These are phyloP conservation scores for Microsporum audouinii DNA, from an alignment of 2,329 filamentous ascomycete species.

Conservation along the genomic window DNA sequence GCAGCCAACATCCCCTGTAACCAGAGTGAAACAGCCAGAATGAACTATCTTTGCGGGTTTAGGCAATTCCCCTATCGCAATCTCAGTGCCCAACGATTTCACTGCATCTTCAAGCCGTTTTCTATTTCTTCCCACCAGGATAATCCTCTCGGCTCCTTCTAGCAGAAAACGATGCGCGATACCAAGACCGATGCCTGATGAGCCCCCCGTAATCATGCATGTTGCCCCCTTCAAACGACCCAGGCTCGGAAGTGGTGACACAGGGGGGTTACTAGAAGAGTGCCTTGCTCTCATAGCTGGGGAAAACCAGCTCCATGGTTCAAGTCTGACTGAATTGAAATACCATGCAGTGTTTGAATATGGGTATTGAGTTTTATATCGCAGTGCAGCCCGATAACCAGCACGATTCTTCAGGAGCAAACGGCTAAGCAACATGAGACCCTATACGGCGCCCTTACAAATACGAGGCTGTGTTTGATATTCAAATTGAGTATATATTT, in stretches of 20 bases:
- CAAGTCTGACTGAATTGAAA: background rate
- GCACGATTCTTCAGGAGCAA: background rate
- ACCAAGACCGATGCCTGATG: constrained; percentile 57
- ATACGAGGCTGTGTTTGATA: no score
- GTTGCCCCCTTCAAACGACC: constrained; percentile 25
- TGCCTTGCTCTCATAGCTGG: background rate
- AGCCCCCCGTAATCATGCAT: constrained; percentile 56
- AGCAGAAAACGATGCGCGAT: constrained; percentile 56
- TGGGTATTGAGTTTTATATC: background rate
- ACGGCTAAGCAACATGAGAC: background rate
- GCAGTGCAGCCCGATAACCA: background rate
- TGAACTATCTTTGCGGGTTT: constrained; percentile 3
- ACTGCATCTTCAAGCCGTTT: constrained; percentile 35
- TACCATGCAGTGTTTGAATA: background rate
- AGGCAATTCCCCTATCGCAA: constrained; percentile 10
- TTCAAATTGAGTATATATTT: no score
- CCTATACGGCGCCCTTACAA: no score
- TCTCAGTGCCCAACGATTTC: constrained; percentile 11
- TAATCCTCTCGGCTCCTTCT: constrained; percentile 46
- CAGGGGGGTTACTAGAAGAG: background rate
- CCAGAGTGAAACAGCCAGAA: constrained; percentile 7
- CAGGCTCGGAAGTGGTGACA: background rate
- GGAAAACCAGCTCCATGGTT: background rate
- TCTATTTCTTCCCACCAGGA: constrained; percentile 50
- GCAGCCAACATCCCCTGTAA: constrained; percentile 28